Evolutionary conservation across 768 basidiomycete species (phyloP).

Genomic region (Lyophyllum atratum): DNA sequence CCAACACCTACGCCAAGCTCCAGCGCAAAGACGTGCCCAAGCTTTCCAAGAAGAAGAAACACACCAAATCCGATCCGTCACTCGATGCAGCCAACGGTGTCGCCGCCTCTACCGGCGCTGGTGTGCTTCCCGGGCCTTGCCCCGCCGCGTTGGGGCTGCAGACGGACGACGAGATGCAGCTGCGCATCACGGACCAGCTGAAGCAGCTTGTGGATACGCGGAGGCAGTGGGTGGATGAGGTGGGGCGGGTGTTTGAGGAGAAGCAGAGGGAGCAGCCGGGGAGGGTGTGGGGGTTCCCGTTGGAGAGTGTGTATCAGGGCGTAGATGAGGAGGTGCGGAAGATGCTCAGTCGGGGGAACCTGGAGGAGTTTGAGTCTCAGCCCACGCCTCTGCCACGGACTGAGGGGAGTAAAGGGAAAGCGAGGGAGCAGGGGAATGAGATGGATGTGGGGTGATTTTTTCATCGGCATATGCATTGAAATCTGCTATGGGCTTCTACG

Average conservation of each 20-base stretch:
- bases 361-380: constrained; percentile 18
- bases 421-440: constrained; percentile 50
- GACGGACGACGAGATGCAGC: constrained; percentile 63
- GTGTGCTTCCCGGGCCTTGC: constrained; percentile 61
- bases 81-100: too few species aligned
- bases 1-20: constrained; percentile 70
- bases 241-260: constrained; percentile 76
- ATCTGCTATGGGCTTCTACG: constrained; percentile 9
- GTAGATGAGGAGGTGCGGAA: constrained; percentile 63
- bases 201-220: constrained; percentile 75
- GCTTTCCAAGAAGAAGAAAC: constrained; percentile 79
- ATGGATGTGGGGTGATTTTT: constrained; percentile 66
- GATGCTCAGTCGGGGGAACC: constrained; percentile 31
- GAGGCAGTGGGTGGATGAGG: constrained; percentile 73
- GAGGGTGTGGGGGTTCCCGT: constrained; percentile 77
- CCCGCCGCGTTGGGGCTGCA: constrained; percentile 73
- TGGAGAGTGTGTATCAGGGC: constrained; percentile 73
- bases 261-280: constrained; percentile 69
- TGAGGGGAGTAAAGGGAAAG: constrained; percentile 46
- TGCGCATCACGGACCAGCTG: constrained; percentile 69
- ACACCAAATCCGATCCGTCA: too few species aligned
- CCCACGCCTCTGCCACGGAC: constrained; percentile 21
- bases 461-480: constrained; percentile 8
- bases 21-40: constrained; percentile 83
- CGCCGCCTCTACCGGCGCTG: too few species aligned